Base-by-base conservation (phyloP, 805 yeast species). In the Hanseniaspora lindneri region DNA sequence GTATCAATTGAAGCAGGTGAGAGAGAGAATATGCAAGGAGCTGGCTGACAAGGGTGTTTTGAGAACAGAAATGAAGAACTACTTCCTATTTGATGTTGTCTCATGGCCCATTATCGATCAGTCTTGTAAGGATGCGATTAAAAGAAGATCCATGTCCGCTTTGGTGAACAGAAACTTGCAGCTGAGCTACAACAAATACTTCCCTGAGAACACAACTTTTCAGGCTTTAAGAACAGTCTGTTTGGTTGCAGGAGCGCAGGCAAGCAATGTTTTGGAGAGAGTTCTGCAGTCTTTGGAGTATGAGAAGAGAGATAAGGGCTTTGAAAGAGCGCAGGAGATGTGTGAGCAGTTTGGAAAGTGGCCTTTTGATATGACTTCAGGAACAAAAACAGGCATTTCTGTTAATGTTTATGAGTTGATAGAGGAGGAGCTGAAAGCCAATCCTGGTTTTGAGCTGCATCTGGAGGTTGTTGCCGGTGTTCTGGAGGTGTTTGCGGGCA, bases 21-120 rank as follows among this genome's bases (percentile, higher is more conserved):
- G 98, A 61, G 98, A 92, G 66, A 75, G 98, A 57, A 72, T 92
- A 54, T 94, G 96, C 49, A 92, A 92, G 66, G 98, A 98, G 0
- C 72, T 92, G 47, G 98, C 94, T 33, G 98, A 92, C 65, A 92
- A 92, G 67, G 97, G 98, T 20, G 80, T 92, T 40, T 73, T 94
- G 59, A 80, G 96, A 68, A 92, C 98, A 7, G 98, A 92, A 66
- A 78, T 94, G 64, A 86, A 88, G 63, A 92, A 86, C 67, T 92
- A 92, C 62, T 77, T 92, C 59, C 69, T 92, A 47, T 92, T 92
- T 58, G 98, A 92, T 65, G 92, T 92, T 96, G 95, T 98, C 27
- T 92, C 98, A 8, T 98, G 94, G 65, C 98, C 98, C 7, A 76
- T 92, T 13, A 81, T 88, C 28, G 98, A 92, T 64, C 74, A 81